A percentile compares a stretch with the other conserved stretches of the same genome.
These are phyloP conservation scores for Actinomortierella ambigua DNA, from an alignment of 371 early-diverging fungal species.

Conservation along the genomic window DNA sequence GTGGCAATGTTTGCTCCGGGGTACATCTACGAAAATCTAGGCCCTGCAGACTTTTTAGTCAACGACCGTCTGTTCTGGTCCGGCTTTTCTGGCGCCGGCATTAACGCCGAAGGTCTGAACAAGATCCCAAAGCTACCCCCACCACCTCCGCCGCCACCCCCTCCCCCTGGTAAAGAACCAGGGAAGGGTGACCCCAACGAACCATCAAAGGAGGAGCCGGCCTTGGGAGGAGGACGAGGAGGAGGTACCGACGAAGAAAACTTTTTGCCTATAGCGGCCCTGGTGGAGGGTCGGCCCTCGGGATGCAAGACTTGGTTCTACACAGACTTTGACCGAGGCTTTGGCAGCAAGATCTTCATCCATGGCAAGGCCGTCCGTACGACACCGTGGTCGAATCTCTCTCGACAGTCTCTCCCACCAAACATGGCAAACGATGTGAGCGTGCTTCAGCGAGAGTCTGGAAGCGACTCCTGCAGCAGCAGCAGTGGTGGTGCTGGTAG, in stretches of 20 bases:
- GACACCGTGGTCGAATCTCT: constrained; percentile 58
- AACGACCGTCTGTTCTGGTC: constrained; percentile 63
- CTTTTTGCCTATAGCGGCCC: constrained; percentile 35
- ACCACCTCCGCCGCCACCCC: no score
- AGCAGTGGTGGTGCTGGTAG: not conserved
- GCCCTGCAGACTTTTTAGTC: constrained; percentile 49
- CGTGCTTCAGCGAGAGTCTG: constrained; percentile 6
- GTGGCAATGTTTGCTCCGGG: constrained; percentile 67
- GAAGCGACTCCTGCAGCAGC: no score
- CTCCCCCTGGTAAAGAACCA: no score
- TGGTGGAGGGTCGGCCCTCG: constrained; percentile 44
- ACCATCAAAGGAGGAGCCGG: not conserved
- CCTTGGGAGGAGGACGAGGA: constrained; percentile 5
- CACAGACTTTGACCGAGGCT: constrained; percentile 61
- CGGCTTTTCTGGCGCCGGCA: constrained; percentile 36
- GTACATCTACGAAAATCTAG: constrained; percentile 62
- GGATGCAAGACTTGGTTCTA: constrained; percentile 53
- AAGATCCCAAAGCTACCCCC: no score
- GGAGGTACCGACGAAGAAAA: not conserved
- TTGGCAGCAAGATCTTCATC: constrained; percentile 51
- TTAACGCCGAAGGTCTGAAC: constrained; percentile 26
- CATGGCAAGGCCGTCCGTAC: constrained; percentile 50
- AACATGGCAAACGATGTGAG: constrained; percentile 41
- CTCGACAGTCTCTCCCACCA: constrained; percentile 60
- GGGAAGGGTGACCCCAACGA: no score